Conservation (phyloP, 805 yeast species). For the Saccharomyces paradoxus region DNA sequence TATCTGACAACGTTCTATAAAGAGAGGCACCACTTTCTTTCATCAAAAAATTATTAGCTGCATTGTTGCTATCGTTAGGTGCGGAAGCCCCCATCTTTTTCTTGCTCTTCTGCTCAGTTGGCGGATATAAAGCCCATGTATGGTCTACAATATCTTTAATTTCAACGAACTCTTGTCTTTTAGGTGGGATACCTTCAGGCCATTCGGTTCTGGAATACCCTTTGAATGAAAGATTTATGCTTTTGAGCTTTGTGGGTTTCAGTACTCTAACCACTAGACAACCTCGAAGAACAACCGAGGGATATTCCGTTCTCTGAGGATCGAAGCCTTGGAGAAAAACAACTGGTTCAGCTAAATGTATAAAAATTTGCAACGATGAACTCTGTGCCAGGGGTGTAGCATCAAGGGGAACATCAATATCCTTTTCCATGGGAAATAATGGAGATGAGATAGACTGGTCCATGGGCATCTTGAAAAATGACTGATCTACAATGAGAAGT, state of each 20-base stretch:
- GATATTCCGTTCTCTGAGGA: slow-evolving; percentile 51
- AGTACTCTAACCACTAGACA: slow-evolving; percentile 59
- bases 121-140: slow-evolving; percentile 80
- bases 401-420: slow-evolving; percentile 36
- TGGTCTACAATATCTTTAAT: slow-evolving; percentile 60
- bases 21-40: slow-evolving; percentile 21
- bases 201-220: slow-evolving; percentile 80
- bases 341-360: slow-evolving; percentile 72
- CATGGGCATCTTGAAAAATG: slow-evolving; percentile 5
- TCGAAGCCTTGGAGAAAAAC: slow-evolving; percentile 79
- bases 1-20: slow-evolving; percentile 16
- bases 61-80: slow-evolving; percentile 3
- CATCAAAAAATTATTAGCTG: slow-evolving; percentile 10
- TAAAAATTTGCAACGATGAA: slow-evolving; percentile 58
- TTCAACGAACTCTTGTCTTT: slow-evolving; percentile 59
- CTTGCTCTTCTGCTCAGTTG: slow-evolving; percentile 37
- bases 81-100: slow-evolving; percentile 3
- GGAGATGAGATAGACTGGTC: slow-evolving; percentile 33
- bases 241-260: slow-evolving; percentile 65
- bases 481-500: neutral
- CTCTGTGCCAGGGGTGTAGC: slow-evolving; percentile 50
- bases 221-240: slow-evolving; percentile 50
- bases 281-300: slow-evolving; percentile 79
- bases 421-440: slow-evolving; percentile 44
- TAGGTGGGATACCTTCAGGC: slow-evolving; percentile 98